A percentile compares a stretch with the other conserved stretches of the same genome.
phyloP scores from a whole-genome alignment of 352 stramenopile genomes.

The Globisporangium nodosum region DNA sequence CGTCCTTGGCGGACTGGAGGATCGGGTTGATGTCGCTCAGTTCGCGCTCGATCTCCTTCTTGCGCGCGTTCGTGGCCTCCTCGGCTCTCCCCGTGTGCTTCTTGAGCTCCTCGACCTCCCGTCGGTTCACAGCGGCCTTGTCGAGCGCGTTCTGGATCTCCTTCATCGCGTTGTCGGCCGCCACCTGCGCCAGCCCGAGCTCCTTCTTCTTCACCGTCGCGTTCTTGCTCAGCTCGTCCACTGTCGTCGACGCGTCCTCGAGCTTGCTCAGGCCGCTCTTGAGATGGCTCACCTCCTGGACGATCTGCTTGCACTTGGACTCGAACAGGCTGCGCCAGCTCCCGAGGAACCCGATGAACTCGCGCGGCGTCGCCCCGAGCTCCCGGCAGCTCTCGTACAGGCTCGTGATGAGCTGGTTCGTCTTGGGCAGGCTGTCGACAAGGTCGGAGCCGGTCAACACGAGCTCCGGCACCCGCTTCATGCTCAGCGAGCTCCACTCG shows the following conservation, averaged over 20 bases:
- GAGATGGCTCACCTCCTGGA: conserved; percentile 85
- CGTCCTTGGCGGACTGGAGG: conserved; percentile 88
- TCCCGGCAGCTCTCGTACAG: conserved; percentile 65
- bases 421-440: conserved; percentile 49
- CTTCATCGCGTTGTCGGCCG: conserved; percentile 92
- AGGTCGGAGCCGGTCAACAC: conserved; percentile 57
- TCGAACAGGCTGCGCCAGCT: conserved; percentile 80
- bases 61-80: conserved; percentile 85
- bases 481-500: conserved; percentile 75
- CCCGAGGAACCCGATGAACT: conserved; percentile 83
- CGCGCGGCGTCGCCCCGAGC: conserved; percentile 70
- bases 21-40: conserved; percentile 89
- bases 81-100: conserved; percentile 87
- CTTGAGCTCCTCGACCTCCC: conserved; percentile 90
- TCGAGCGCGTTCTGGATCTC: conserved; percentile 93
- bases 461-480: conserved; percentile 76
- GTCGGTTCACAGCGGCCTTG: conserved; percentile 80
- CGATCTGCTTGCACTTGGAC: conserved; percentile 72
- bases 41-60: conserved; percentile 92
- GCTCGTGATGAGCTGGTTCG: conserved; percentile 43
- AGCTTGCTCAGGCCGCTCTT: conserved; percentile 89
- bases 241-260: conserved; percentile 84
- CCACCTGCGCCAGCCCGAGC: conserved; percentile 79
- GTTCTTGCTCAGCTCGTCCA: conserved; percentile 88
- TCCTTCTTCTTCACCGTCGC: conserved; percentile 89